Percentiles rank a stretch among this genome's conserved stretches.
These are phyloP conservation scores for Ogataea saltuana DNA, from an alignment of 805 yeast species.

Conservation along the genomic window DNA sequence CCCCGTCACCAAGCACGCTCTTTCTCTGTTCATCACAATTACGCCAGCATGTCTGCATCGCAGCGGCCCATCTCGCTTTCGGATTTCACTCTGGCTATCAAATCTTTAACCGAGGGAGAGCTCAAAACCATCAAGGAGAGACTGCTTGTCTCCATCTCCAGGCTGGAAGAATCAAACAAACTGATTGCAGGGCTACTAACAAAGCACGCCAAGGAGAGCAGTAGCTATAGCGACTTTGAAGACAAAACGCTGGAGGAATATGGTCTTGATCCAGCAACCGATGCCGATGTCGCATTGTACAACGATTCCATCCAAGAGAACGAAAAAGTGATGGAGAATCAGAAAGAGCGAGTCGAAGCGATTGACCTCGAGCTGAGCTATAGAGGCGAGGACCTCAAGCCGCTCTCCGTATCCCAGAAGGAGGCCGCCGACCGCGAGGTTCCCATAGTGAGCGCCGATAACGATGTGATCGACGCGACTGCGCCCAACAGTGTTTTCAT, in stretches of 20 bases:
- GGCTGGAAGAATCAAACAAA: slow-evolving; percentile 53
- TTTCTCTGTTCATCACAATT: neutral
- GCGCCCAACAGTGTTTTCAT: slow-evolving; percentile 37
- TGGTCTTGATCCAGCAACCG: slow-evolving; percentile 17
- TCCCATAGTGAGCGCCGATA: slow-evolving; percentile 36
- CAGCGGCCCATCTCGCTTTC: slow-evolving; percentile 30
- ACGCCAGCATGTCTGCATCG: slow-evolving; percentile 26
- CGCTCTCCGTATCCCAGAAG: neutral
- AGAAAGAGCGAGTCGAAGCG: slow-evolving; percentile 45
- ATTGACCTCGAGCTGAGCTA: slow-evolving; percentile 48
- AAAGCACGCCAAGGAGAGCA: slow-evolving; percentile 24
- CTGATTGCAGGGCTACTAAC: slow-evolving; percentile 46
- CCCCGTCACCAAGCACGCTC: neutral
- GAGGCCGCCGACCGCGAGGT: neutral
- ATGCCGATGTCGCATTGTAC: slow-evolving; percentile 52
- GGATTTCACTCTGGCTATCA: slow-evolving; percentile 33
- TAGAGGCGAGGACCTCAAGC: slow-evolving; percentile 36
- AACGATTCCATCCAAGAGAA: slow-evolving; percentile 60
- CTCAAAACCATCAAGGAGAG: slow-evolving; percentile 35
- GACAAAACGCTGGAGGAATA: slow-evolving; percentile 41
- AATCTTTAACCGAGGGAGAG: slow-evolving; percentile 45
- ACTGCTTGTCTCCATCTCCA: slow-evolving; percentile 44
- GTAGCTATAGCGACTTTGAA: slow-evolving; percentile 33
- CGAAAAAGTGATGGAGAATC: slow-evolving; percentile 51
- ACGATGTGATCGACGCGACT: slow-evolving; percentile 37